phyloP scores from a whole-genome alignment of 2,329 filamentous ascomycete species.

The Stachybotrys echinatus region DNA sequence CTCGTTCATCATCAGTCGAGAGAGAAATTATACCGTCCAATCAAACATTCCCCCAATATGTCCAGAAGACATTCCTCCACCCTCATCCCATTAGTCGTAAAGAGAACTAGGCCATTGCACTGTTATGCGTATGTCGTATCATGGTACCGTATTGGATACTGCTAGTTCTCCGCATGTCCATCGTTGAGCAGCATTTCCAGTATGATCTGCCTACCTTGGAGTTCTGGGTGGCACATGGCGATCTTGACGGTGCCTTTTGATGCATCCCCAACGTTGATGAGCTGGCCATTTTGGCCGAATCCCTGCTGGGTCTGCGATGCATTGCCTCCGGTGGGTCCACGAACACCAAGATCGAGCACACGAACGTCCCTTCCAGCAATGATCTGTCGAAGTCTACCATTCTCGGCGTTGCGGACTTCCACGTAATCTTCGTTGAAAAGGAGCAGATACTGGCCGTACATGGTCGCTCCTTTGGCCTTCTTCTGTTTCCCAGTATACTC shows the following conservation, averaged over 20 bases:
- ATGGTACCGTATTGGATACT: background rate
- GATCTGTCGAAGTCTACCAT: conserved; percentile 87
- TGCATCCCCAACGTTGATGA: conserved; percentile 33
- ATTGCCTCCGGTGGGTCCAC: conserved; percentile 51
- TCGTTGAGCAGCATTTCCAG: conserved; percentile 91
- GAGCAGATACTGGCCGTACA: conserved; percentile 87
- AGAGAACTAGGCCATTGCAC: background rate
- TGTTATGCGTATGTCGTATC: background rate
- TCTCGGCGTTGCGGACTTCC: conserved; percentile 94
- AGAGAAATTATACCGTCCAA: too few relatives aligned
- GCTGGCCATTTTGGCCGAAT: conserved; percentile 27
- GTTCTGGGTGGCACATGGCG: conserved; percentile 88
- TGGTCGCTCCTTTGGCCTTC: conserved; percentile 74
- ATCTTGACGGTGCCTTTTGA: conserved; percentile 82
- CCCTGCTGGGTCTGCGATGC: conserved; percentile 26
- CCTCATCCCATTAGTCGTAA: background rate
- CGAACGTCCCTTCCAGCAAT: conserved; percentile 88
- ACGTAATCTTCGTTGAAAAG: conserved; percentile 96
- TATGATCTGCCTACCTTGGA: conserved; percentile 78
- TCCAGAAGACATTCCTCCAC: too few relatives aligned
- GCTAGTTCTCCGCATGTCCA: conserved; percentile 54
- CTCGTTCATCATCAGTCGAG: too few relatives aligned
- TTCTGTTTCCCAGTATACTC: conserved; percentile 90
- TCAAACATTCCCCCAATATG: too few relatives aligned
- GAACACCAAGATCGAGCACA: conserved; percentile 79